These are phyloP conservation scores for Chytriomyces confervae DNA, from an alignment of 192 early-diverging fungal genomes.

Conservation along the genomic window DNA sequence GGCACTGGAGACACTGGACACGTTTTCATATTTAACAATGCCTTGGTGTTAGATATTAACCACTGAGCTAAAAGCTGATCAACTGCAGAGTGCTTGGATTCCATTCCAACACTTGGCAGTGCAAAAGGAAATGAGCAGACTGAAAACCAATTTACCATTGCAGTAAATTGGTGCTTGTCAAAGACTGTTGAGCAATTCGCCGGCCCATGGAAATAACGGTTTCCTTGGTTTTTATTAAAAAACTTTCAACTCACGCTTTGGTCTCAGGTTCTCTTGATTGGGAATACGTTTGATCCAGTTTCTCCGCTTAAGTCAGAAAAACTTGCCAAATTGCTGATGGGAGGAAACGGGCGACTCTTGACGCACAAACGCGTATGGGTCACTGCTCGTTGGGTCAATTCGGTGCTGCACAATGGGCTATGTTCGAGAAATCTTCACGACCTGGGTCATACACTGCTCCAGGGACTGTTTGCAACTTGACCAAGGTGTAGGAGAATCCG, in stretches of 20 bases:
- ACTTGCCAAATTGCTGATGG: constrained; percentile 29
- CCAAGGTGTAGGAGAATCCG: not conserved
- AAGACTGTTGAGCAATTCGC: constrained; percentile 32
- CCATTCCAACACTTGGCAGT: too few relatives aligned
- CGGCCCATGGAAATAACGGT: not conserved
- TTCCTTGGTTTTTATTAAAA: not conserved
- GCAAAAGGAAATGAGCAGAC: too few relatives aligned
- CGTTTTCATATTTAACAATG: too few relatives aligned
- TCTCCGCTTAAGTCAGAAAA: constrained; percentile 47
- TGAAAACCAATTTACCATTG: too few relatives aligned
- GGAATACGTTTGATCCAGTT: constrained; percentile 53
- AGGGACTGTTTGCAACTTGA: constrained; percentile 5
- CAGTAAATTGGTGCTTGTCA: too few relatives aligned
- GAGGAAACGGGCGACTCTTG: constrained; percentile 40
- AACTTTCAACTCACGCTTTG: not conserved
- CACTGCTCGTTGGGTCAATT: constrained; percentile 47
- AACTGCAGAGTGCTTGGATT: too few relatives aligned
- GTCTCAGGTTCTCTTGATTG: constrained; percentile 43
- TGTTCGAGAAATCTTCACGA: constrained; percentile 38
- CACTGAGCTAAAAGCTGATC: too few relatives aligned
- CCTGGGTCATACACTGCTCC: not conserved
- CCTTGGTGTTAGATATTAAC: too few relatives aligned
- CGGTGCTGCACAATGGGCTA: constrained; percentile 40
- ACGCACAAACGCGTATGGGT: constrained; percentile 46
- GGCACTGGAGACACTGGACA: too few relatives aligned